Conservation (phyloP, 179 eudicot genomes). For the Corrigiola litoralis region DNA sequence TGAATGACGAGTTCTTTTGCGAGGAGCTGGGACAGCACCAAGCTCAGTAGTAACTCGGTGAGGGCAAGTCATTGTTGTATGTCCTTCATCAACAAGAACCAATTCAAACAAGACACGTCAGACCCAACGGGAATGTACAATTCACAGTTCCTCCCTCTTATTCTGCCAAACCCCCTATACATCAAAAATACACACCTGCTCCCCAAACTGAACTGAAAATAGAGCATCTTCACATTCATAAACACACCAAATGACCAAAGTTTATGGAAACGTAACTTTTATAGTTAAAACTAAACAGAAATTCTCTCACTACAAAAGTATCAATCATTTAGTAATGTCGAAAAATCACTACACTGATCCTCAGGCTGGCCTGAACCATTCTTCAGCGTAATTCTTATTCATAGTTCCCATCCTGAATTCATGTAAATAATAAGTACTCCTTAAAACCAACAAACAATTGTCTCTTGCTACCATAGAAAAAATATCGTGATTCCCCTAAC, state of each 20-base stretch:
- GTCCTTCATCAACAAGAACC: conserved; percentile 55
- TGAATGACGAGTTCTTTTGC: conserved; percentile 43
- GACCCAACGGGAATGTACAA: neutral
- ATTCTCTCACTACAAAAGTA: neutral
- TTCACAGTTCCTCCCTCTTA: too few species aligned
- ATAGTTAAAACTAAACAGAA: neutral
- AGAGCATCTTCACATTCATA: neutral
- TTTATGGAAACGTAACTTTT: neutral
- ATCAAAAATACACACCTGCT: too few species aligned
- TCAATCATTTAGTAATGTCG: neutral
- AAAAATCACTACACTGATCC: too few species aligned
- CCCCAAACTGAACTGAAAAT: too few species aligned
- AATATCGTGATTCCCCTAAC: too few species aligned
- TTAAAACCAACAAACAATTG: neutral
- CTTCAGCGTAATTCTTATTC: too few species aligned
- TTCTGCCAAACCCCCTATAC: too few species aligned
- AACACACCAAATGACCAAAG: neutral
- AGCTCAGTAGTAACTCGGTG: conserved; percentile 81
- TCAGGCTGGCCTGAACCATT: too few species aligned
- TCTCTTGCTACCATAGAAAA: too few species aligned
- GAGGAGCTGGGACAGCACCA: conserved; percentile 78
- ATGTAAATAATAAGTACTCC: too few species aligned
- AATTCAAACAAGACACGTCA: neutral
- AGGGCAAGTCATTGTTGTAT: conserved; percentile 86
- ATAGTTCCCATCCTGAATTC: too few species aligned